Conservation (phyloP, 495 filamentous ascomycete genomes). For the Corynascus novoguineensis region DNA sequence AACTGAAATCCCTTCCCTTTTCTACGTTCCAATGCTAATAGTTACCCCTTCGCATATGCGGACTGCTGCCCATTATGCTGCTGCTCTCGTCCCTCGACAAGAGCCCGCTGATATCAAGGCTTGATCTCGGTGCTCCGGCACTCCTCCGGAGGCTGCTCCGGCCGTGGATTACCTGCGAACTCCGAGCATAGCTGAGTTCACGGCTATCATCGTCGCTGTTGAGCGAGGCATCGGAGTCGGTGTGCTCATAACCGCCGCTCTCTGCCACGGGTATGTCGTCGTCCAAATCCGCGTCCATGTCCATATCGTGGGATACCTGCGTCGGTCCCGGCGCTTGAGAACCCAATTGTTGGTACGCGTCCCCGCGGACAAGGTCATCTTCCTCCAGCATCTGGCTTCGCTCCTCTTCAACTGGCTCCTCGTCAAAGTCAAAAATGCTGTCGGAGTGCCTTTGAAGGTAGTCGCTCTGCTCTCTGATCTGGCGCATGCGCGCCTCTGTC, state of each 20-base stretch:
- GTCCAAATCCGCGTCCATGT: slow-evolving; percentile 57
- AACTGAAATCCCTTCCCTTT: background rate
- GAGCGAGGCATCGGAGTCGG: slow-evolving; percentile 73
- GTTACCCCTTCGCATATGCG: slow-evolving; percentile 27
- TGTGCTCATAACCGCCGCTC: slow-evolving; percentile 65
- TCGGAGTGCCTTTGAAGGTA: background rate
- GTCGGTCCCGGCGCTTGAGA: slow-evolving; percentile 13
- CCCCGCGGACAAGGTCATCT: slow-evolving; percentile 39
- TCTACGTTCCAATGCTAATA: slow-evolving; percentile 5
- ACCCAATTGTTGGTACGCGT: background rate
- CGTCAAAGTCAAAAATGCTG: slow-evolving; percentile 41
- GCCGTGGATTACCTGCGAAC: slow-evolving; percentile 10
- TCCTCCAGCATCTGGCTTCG: slow-evolving; percentile 48
- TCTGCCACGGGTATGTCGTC: slow-evolving; percentile 61
- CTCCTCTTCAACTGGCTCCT: slow-evolving; percentile 44
- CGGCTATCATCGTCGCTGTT: slow-evolving; percentile 29
- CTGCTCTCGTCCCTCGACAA: slow-evolving; percentile 47
- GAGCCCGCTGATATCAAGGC: slow-evolving; percentile 47
- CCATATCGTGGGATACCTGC: slow-evolving; percentile 33
- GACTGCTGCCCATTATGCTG: slow-evolving; percentile 45
- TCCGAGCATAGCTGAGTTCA: slow-evolving; percentile 22
- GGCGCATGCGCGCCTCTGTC: slow-evolving; percentile 43
- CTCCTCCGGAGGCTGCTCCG: slow-evolving; percentile 29
- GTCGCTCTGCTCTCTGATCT: slow-evolving; percentile 27
- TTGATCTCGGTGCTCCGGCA: slow-evolving; percentile 36